phyloP scores from a whole-genome alignment of 108 stramenopile species.

The Cyclostephanos invisitatus region DNA sequence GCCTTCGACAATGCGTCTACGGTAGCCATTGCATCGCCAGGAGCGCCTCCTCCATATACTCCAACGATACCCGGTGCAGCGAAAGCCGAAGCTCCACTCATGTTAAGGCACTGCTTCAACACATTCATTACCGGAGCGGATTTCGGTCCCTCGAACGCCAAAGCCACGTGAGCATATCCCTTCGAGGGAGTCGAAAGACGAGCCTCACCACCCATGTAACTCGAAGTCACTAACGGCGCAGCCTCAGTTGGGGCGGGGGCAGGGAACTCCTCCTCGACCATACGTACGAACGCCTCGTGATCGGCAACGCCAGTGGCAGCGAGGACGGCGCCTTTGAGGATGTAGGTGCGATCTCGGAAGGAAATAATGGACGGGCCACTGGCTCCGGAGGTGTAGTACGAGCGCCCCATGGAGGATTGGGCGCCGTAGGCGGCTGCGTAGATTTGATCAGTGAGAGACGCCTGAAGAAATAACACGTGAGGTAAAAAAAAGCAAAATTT shows the following conservation, averaged over 20 bases:
- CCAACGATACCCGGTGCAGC: slow-evolving; percentile 70
- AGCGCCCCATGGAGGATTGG: slow-evolving; percentile 78
- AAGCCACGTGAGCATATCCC: slow-evolving; percentile 82
- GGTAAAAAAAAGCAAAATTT: slow-evolving; percentile 7
- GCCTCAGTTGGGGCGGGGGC: slow-evolving; percentile 36
- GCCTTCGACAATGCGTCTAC: slow-evolving; percentile 62
- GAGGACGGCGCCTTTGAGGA: slow-evolving; percentile 78
- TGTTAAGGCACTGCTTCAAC: slow-evolving; percentile 62
- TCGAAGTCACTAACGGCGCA: slow-evolving; percentile 25
- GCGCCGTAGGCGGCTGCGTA: slow-evolving; percentile 85
- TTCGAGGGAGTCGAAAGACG: slow-evolving; percentile 68
- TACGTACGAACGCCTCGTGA: slow-evolving; percentile 80
- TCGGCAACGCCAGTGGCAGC: slow-evolving; percentile 81
- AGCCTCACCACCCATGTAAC: slow-evolving; percentile 80
- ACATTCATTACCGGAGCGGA: slow-evolving; percentile 64
- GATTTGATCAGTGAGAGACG: slow-evolving; percentile 78
- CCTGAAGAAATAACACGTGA: slow-evolving; percentile 22
- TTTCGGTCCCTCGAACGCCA: slow-evolving; percentile 67
- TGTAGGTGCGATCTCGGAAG: slow-evolving; percentile 76
- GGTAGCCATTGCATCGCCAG: slow-evolving; percentile 50
- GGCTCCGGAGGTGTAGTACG: slow-evolving; percentile 66
- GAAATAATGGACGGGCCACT: slow-evolving; percentile 56
- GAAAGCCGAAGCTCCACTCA: slow-evolving; percentile 59
- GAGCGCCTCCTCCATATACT: slow-evolving; percentile 69
- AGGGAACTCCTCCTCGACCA: slow-evolving; percentile 68